Base-by-base conservation (phyloP, 306 rosid species). In the Rosa chinensis region DNA sequence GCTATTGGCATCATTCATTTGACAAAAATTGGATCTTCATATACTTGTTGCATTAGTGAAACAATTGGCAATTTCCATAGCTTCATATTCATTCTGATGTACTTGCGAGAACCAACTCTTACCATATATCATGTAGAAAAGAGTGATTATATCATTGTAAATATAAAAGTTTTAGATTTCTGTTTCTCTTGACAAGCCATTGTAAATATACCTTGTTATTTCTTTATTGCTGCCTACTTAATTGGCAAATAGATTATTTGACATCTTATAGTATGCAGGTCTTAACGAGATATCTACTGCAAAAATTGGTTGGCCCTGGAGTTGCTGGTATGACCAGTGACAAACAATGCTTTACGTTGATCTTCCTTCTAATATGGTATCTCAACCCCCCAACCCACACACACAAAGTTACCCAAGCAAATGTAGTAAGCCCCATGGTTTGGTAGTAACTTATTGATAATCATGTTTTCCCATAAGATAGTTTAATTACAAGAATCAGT, bases 361-460 rank as follows among this genome's bases (percentile, higher is more conserved):
- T 74, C 97, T 94, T 77, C 98, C 95, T 80, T 89, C 97, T 67
- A 94, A 94, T 77, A 87, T 92, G 99, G 97, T n/a, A n/a, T n/a
- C n/a, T n/a, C n/a, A n/a, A n/a, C n/a, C n/a, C n/a, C n/a, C n/a
- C n/a, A n/a, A n/a, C n/a, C n/a, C n/a, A n/a, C n/a, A n/a, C n/a
- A n/a, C n/a, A n/a, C n/a, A n/a, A n/a, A n/a, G n/a, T n/a, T n/a
- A n/a, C n/a, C n/a, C n/a, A n/a, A n/a, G n/a, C n/a, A n/a, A n/a
- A n/a, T n/a, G n/a, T n/a, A n/a, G n/a, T n/a, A n/a, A n/a, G n/a
- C n/a, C n/a, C n/a, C n/a, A n/a, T n/a, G n/a, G n/a, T n/a, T n/a
- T n/a, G n/a, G n/a, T n/a, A n/a, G n/a, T 94, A 56, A 56, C 25
- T 56, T 20, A n/a, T 56, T 56, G 28, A 56, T n/a, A n/a, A 20